These are phyloP conservation scores for Mortierella polycephala DNA, from an alignment of 371 early-diverging fungal genomes.

Conservation along the genomic window DNA sequence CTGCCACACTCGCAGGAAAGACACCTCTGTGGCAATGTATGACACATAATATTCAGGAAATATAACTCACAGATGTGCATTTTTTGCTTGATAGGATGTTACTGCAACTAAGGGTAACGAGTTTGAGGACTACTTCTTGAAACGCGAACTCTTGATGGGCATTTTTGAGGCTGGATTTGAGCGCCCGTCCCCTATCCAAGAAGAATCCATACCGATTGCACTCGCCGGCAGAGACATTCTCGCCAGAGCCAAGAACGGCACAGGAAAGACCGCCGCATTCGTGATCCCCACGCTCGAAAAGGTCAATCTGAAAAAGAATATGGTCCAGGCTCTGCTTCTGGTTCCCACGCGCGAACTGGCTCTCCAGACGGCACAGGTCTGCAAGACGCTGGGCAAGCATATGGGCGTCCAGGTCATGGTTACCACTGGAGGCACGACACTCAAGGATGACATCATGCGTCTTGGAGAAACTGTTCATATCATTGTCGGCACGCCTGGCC, in stretches of 20 bases:
- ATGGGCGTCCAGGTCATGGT: constrained; percentile 95
- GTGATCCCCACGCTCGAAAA: constrained; percentile 96
- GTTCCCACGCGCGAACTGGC: constrained; percentile 99
- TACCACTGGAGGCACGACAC: constrained; percentile 96
- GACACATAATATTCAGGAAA: no score
- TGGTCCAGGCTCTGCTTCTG: constrained; percentile 88
- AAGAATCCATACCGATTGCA: constrained; percentile 98
- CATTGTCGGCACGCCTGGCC: constrained; percentile 97
- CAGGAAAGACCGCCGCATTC: constrained; percentile 99
- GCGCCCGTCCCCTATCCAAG: constrained; percentile 98
- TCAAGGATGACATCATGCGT: constrained; percentile 98
- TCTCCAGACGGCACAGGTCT: constrained; percentile 95
- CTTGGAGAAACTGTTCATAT: constrained; percentile 93
- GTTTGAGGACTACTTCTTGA: constrained; percentile 97
- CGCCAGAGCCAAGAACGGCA: constrained; percentile 98
- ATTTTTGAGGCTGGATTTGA: constrained; percentile 99
- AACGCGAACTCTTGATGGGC: constrained; percentile 97
- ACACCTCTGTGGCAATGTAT: no score
- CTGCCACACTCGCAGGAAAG: no score
- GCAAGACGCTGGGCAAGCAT: constrained; percentile 94
- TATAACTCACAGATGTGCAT: no score
- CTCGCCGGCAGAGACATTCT: constrained; percentile 96
- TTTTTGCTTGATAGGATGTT: no score
- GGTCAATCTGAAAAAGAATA: constrained; percentile 80
- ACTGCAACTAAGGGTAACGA: constrained; percentile 96